phyloP scores from a whole-genome alignment of 2,329 filamentous ascomycete species.

The Neoascochyta sp. region DNA sequence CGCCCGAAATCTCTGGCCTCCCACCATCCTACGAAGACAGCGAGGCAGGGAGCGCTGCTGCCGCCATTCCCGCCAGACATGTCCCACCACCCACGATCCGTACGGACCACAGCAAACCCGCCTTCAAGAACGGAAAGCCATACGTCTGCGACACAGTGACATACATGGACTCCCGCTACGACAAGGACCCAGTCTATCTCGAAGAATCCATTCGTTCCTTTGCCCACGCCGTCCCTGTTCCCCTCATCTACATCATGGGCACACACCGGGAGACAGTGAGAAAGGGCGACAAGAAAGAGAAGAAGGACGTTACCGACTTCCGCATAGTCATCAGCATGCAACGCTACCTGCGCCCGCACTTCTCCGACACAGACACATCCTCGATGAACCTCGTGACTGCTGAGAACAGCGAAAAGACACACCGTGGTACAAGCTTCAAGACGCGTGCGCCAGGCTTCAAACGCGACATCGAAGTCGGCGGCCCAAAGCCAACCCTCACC shows the following conservation, averaged over 20 bases:
- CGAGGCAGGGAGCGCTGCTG: slow-evolving; percentile 17
- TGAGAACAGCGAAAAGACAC: slow-evolving; percentile 57
- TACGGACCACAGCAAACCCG: slow-evolving; percentile 24
- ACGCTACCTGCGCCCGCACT: slow-evolving; percentile 24
- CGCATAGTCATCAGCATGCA: slow-evolving; percentile 35
- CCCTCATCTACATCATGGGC: slow-evolving; percentile 39
- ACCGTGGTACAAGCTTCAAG: slow-evolving; percentile 61
- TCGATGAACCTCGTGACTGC: slow-evolving; percentile 44
- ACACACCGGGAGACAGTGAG: slow-evolving; percentile 37
- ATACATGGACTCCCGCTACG: slow-evolving; percentile 31
- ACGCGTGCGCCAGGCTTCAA: slow-evolving; percentile 48
- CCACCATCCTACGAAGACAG: slow-evolving; percentile 39
- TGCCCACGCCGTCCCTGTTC: slow-evolving; percentile 27
- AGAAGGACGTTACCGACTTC: slow-evolving; percentile 36
- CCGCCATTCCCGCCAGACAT: slow-evolving; percentile 21
- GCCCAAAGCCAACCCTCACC: slow-evolving; percentile 40
- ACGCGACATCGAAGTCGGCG: slow-evolving; percentile 47
- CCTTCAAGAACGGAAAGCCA: slow-evolving; percentile 26
- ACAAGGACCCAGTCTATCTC: slow-evolving; percentile 31
- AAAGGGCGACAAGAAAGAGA: slow-evolving; percentile 36
- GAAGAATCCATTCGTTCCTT: slow-evolving; percentile 26
- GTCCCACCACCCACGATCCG: slow-evolving; percentile 24
- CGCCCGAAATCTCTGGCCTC: slow-evolving; percentile 27
- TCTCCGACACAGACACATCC: slow-evolving; percentile 12
- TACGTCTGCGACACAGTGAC: slow-evolving; percentile 23